Conservation (phyloP, 2,329 filamentous ascomycete genomes). For the Sporothrix brasiliensis region DNA sequence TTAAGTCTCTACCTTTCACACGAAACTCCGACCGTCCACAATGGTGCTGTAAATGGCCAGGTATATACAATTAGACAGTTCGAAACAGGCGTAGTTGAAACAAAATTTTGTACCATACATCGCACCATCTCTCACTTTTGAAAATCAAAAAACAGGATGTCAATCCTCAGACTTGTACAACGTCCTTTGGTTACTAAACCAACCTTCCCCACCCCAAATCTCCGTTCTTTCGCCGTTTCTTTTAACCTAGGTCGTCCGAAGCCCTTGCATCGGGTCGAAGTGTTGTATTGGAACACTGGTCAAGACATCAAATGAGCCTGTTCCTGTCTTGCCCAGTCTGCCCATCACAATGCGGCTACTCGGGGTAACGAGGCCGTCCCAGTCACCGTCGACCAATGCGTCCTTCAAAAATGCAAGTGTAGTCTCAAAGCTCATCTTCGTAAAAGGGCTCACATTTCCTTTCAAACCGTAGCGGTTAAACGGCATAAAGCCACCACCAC, state of each 20-base stretch:
- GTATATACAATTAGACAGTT: no score
- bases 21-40: no score
- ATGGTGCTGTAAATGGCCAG: no score
- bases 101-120: no score
- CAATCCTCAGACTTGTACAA: no score
- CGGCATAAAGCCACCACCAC: constrained; percentile 81
- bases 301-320: constrained; percentile 88
- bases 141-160: no score
- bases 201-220: no score
- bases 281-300: constrained; percentile 60
- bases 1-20: no score
- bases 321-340: constrained; percentile 78
- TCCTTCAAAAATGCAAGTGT: constrained; percentile 92
- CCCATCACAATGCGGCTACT: constrained; percentile 89
- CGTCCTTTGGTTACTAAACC: no score
- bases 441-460: constrained; percentile 84
- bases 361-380: constrained; percentile 83
- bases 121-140: no score
- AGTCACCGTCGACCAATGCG: constrained; percentile 85
- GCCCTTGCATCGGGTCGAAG: constrained; percentile 41
- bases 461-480: constrained; percentile 91
- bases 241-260: background rate
- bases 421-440: constrained; percentile 99
- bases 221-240: no score
- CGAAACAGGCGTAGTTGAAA: no score